Evolutionary conservation across 2,329 filamentous ascomycete genomes (phyloP).

Genomic region (Pseudogymnoascus sp.): DNA sequence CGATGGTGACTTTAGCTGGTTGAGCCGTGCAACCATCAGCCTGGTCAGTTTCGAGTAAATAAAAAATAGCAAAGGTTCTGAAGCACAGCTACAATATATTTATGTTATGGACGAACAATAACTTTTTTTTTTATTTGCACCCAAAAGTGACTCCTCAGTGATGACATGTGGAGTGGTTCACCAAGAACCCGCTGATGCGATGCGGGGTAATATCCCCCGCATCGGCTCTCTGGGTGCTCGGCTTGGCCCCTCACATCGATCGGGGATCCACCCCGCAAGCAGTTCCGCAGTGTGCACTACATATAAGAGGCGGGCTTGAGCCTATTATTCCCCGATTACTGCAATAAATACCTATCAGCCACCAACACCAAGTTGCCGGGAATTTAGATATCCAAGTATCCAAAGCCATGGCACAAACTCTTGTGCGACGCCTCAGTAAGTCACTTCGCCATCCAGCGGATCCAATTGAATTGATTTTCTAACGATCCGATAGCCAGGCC

Average conservation of each 20-base stretch:
- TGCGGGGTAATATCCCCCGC: conserved; percentile 2
- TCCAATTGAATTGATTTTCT: neutral
- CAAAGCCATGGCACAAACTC: conserved; percentile 8
- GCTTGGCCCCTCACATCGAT: neutral
- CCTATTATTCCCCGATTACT: neutral
- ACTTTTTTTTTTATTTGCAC: neutral
- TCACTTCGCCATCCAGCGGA: neutral
- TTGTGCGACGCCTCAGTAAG: conserved; percentile 15
- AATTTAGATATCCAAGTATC: neutral
- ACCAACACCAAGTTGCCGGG: neutral
- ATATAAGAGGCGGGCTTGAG: neutral
- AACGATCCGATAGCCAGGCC: conserved; percentile 16
- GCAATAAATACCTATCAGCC: neutral
- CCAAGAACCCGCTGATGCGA: neutral
- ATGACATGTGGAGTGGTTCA: neutral
- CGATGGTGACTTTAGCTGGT: conserved; percentile 42
- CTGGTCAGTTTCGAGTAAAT: neutral
- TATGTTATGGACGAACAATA: neutral
- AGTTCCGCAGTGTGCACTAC: neutral
- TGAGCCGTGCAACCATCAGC: conserved; percentile 22
- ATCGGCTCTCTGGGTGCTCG: conserved; percentile 3
- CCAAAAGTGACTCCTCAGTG: neutral
- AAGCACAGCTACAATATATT: neutral
- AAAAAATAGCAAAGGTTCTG: neutral
- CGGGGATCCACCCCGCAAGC: neutral